Evolutionary conservation across 2,329 filamentous ascomycete genomes (phyloP).

Genomic region (Periconia macrospinosa): DNA sequence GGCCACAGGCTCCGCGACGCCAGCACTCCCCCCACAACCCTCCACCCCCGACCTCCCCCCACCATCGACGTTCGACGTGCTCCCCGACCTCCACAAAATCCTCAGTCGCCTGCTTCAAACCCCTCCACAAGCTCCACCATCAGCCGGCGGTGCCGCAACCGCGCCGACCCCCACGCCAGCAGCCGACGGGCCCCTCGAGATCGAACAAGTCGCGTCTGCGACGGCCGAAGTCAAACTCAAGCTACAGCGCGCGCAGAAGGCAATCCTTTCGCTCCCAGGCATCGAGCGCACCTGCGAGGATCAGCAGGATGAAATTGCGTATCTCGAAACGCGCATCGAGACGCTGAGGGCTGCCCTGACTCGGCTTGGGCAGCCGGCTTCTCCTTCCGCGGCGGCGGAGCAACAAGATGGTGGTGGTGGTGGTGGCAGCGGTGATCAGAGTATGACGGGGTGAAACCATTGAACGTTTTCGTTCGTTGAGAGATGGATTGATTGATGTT

Average conservation of each 20-base stretch:
- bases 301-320: conserved; percentile 70
- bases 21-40: conserved; percentile 23
- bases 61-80: conserved; percentile 81
- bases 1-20: conserved; percentile 34
- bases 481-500: background rate
- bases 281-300: conserved; percentile 67
- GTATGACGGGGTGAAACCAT: conserved; percentile 40
- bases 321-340: conserved; percentile 65
- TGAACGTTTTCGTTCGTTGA: background rate
- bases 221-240: conserved; percentile 80
- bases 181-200: conserved; percentile 51
- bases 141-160: conserved; percentile 39
- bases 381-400: background rate
- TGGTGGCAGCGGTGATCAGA: conserved; percentile 30
- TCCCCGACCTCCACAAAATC: conserved; percentile 78
- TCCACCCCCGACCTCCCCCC: conserved; percentile 67
- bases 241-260: conserved; percentile 73
- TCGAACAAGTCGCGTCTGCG: conserved; percentile 78
- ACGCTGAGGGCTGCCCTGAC: conserved; percentile 55
- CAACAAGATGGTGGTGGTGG: conserved; percentile 1
- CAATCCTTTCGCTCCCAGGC: conserved; percentile 69
- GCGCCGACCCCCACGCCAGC: conserved; percentile 26
- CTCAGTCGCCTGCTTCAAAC: conserved; percentile 70
- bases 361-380: conserved; percentile 30
- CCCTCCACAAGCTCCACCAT: conserved; percentile 36